phyloP scores from a whole-genome alignment of 306 rosid genomes.

The Dicorynia guianensis region DNA sequence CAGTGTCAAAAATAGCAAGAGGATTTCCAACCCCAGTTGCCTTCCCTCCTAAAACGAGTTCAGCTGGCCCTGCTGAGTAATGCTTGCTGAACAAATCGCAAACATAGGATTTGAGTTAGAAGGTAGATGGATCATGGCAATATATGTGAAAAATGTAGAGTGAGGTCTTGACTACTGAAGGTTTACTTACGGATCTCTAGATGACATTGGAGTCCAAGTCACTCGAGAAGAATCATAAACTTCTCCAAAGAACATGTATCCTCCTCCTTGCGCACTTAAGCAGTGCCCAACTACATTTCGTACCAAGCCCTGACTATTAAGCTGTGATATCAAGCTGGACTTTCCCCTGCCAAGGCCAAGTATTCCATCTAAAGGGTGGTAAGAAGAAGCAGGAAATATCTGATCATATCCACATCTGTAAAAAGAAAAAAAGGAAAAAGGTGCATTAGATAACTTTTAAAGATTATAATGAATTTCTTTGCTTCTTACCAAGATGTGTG shows the following conservation, averaged over 20 bases:
- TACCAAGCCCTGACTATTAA: slow-evolving; percentile 71
- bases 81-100: slow-evolving; percentile 66
- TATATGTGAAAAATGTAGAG: slow-evolving; percentile 5
- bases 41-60: slow-evolving; percentile 73
- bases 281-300: slow-evolving; percentile 85
- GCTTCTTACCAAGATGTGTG: neutral
- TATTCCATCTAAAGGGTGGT: slow-evolving; percentile 81
- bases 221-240: slow-evolving; percentile 66
- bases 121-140: neutral
- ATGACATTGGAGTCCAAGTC: slow-evolving; percentile 78
- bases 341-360: slow-evolving; percentile 92
- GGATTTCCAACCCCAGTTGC: slow-evolving; percentile 59
- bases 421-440: slow-evolving; percentile 17
- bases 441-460: neutral
- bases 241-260: slow-evolving; percentile 85
- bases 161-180: slow-evolving; percentile 1
- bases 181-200: slow-evolving; percentile 58
- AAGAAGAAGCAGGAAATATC: slow-evolving; percentile 63
- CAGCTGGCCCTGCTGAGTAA: slow-evolving; percentile 79
- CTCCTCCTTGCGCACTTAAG: slow-evolving; percentile 83
- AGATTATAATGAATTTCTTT: neutral
- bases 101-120: slow-evolving; percentile 4
- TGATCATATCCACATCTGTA: slow-evolving; percentile 94
- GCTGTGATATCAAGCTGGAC: slow-evolving; percentile 80
- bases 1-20: slow-evolving; percentile 73